Conservation (phyloP, 2,329 filamentous ascomycete species). For the Kalmusia sp. region DNA sequence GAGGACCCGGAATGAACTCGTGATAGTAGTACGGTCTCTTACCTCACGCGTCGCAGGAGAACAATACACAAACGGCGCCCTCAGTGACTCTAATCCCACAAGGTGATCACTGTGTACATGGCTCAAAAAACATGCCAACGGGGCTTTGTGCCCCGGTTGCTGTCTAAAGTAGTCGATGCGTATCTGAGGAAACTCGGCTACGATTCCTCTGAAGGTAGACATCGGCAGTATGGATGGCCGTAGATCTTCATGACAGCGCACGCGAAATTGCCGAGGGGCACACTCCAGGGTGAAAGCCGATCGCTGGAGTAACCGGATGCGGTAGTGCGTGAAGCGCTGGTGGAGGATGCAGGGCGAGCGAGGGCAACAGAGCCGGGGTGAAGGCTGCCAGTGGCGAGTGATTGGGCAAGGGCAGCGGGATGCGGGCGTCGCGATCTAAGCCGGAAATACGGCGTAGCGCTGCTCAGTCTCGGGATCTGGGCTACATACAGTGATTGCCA, state of each 20-base stretch:
- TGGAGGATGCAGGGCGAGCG: not conserved
- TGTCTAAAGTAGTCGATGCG: conserved; percentile 82
- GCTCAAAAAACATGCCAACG: conserved; percentile 85
- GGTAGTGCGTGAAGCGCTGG: conserved; percentile 9
- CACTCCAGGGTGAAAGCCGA: too few species aligned
- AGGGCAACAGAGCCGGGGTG: not conserved
- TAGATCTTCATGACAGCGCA: too few species aligned
- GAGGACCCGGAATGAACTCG: too few species aligned
- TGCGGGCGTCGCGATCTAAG: conserved; percentile 1
- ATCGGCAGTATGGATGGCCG: conserved; percentile 16
- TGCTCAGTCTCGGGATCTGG: not conserved
- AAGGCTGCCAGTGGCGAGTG: conserved; percentile 3
- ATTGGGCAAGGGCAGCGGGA: conserved; percentile 9
- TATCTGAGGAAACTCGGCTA: conserved; percentile 78
- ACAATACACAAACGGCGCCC: conserved; percentile 87
- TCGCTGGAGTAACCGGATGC: not conserved
- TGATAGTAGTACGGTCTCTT: conserved; percentile 20
- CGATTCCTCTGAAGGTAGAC: conserved; percentile 47
- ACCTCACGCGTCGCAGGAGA: conserved; percentile 80
- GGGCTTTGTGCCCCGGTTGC: conserved; percentile 61
- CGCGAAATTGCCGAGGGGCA: too few species aligned
- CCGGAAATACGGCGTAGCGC: not conserved
- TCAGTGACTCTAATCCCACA: conserved; percentile 76
- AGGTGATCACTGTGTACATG: conserved; percentile 94
- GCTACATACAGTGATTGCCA: not conserved